phyloP scores from a whole-genome alignment of 2,329 filamentous ascomycete genomes.

The Ophiostoma himal-ulmi region DNA sequence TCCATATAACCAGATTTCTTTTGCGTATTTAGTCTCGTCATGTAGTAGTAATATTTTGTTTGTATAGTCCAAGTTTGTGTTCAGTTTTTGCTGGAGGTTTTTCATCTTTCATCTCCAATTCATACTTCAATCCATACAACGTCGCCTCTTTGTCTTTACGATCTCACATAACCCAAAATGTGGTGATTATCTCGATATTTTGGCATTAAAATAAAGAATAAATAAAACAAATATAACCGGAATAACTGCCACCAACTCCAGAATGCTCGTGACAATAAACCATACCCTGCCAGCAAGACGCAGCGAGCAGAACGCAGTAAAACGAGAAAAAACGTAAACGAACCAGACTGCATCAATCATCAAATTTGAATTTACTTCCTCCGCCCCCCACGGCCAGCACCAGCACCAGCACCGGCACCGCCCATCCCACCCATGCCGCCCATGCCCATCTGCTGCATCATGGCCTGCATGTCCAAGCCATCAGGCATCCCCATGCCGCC shows the following conservation, averaged over 20 bases:
- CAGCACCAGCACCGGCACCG: slow-evolving; percentile 9
- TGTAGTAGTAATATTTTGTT: too few relatives aligned
- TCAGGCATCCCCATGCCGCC: slow-evolving; percentile 55
- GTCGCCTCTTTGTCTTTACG: neutral
- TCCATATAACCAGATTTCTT: too few relatives aligned
- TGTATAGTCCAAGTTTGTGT: too few relatives aligned
- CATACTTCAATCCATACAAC: neutral
- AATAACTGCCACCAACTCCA: slow-evolving; percentile 10
- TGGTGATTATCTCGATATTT: neutral
- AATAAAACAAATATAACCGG: neutral
- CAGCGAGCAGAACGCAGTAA: neutral
- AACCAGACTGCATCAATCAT: neutral
- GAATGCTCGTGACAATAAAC: slow-evolving; percentile 9
- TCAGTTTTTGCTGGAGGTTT: too few relatives aligned
- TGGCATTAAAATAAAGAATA: slow-evolving; percentile 6
- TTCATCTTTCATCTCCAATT: too few relatives aligned
- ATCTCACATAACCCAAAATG: neutral
- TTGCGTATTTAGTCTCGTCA: too few relatives aligned
- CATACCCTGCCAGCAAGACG: slow-evolving; percentile 1
- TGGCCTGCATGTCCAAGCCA: slow-evolving; percentile 70
- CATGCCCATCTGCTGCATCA: slow-evolving; percentile 69
- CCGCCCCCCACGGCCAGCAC: slow-evolving; percentile 24
- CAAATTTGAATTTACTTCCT: slow-evolving; percentile 19
- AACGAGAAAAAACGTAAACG: neutral
- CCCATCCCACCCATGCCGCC: slow-evolving; percentile 38